Evolutionary conservation across 306 rosid species (phyloP).

Genomic region (Vigna reflexopilosa): DNA sequence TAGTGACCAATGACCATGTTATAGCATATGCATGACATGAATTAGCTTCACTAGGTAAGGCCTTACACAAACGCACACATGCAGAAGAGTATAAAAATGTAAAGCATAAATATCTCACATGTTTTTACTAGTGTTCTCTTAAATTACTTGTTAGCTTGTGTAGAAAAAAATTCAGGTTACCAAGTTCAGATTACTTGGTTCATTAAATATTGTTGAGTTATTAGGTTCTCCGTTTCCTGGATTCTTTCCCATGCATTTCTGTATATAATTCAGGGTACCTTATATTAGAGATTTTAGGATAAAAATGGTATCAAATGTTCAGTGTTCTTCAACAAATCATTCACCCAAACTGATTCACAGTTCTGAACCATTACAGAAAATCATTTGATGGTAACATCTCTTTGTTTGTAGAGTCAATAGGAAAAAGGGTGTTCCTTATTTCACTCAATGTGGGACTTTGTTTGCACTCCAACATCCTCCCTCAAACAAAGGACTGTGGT

Average conservation of each 20-base stretch:
- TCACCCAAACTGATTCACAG: neutral
- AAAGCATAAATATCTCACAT: constrained; percentile 26
- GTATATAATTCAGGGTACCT: neutral
- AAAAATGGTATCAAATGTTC: neutral
- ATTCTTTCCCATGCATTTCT: neutral
- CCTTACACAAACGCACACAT: neutral
- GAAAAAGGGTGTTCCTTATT: neutral
- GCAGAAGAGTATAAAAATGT: neutral
- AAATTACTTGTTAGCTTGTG: neutral
- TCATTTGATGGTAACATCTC: constrained; percentile 7
- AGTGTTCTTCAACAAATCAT: neutral
- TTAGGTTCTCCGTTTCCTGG: neutral
- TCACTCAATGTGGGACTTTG: no score
- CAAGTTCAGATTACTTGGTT: neutral
- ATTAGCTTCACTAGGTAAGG: neutral
- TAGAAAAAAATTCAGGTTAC: constrained; percentile 2
- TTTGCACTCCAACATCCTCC: no score
- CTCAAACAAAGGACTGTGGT: no score
- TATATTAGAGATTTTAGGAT: neutral
- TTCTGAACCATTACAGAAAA: constrained; percentile 11
- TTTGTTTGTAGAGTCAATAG: neutral
- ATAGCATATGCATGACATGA: constrained; percentile 19
- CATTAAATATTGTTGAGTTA: neutral
- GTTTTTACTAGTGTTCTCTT: neutral
- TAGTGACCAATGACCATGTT: constrained; percentile 32